Percentiles rank a stretch among this genome's conserved stretches.
phyloP scores from a whole-genome alignment of 305 asterid genomes.

The Fraxinus angustifolia region DNA sequence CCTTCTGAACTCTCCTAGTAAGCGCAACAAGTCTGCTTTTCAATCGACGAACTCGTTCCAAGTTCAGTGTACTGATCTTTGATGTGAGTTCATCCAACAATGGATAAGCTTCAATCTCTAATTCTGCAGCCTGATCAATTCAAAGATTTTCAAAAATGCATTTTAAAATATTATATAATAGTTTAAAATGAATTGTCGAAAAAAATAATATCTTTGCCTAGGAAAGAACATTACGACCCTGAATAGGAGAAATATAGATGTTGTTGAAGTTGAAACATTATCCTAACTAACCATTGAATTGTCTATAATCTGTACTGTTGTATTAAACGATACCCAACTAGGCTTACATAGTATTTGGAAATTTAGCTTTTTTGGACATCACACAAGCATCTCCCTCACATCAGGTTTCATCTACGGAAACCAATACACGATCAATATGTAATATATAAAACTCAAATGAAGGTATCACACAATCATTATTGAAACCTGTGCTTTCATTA shows the following conservation, averaged over 20 bases:
- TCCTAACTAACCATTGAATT: not conserved
- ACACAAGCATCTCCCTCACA: not conserved
- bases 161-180: conserved; percentile 1
- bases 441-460: not conserved
- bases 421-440: not conserved
- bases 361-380: not conserved
- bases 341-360: not conserved
- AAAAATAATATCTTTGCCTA: not conserved
- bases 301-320: not conserved
- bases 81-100: conserved; percentile 93
- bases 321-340: not conserved
- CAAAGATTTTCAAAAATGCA: conserved; percentile 16
- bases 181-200: not conserved
- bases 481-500: not conserved
- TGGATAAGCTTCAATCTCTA: conserved; percentile 95
- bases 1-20: conserved; percentile 97
- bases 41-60: conserved; percentile 87
- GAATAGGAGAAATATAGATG: not conserved
- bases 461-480: not conserved
- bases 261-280: not conserved
- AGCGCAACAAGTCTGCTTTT: conserved; percentile 95
- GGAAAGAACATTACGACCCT: not conserved
- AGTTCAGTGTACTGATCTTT: conserved; percentile 74
- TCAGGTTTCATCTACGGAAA: not conserved
- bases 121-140: conserved; percentile 69